Conservation (phyloP, 805 yeast genomes). For the Ogataea degrootiae region DNA sequence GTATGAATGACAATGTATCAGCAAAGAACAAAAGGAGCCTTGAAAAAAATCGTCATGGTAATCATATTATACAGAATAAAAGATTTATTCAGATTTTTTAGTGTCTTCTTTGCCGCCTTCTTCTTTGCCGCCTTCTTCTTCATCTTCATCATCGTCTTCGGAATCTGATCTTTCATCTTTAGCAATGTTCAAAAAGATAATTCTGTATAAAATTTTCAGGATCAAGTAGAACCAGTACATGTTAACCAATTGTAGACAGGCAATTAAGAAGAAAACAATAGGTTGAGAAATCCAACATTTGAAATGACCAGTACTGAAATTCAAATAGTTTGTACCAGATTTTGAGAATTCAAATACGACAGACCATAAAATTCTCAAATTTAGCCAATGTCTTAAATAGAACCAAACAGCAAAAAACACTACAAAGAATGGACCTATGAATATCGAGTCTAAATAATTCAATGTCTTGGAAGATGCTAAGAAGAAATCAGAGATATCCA, state of each 20-base stretch:
- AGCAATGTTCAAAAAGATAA: conserved; percentile 51
- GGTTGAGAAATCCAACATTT: conserved; percentile 95
- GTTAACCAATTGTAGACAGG: conserved; percentile 81
- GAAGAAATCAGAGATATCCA: conserved; percentile 94
- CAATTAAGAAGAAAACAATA: conserved; percentile 73
- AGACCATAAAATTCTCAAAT: conserved; percentile 76
- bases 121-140: conserved; percentile 23
- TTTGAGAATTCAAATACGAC: conserved; percentile 80
- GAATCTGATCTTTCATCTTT: conserved; percentile 86
- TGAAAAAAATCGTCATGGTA: not conserved
- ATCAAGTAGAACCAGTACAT: conserved; percentile 84
- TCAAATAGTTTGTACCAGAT: conserved; percentile 74
- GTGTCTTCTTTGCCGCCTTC: conserved; percentile 7
- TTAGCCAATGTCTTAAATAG: conserved; percentile 83
- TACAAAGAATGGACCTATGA: conserved; percentile 61
- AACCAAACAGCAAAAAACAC: conserved; percentile 75
- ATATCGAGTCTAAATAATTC: conserved; percentile 70
- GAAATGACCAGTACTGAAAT: conserved; percentile 89
- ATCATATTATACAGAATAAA: no score
- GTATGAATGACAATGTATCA: no score
- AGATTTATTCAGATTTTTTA: not conserved
- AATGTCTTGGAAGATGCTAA: conserved; percentile 79
- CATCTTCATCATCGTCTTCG: conserved; percentile 54
- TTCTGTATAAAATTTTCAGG: conserved; percentile 68
- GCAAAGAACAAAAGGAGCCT: not conserved